Base-by-base conservation (phyloP, 306 rosid genomes). In the Bauhinia variegata region DNA sequence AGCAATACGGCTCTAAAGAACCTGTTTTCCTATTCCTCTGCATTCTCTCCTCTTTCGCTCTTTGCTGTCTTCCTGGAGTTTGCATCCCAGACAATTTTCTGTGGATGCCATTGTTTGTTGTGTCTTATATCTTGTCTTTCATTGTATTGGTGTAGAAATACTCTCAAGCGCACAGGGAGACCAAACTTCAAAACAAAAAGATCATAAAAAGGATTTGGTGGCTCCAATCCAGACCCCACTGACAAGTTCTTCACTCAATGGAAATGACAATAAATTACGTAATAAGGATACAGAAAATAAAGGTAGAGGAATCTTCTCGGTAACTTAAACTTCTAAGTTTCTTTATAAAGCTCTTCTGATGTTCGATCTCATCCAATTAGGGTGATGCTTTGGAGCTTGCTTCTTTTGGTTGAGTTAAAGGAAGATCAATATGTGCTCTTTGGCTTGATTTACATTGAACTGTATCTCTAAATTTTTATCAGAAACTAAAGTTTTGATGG, bases 131-230 rank as follows among this genome's bases (percentile, higher is more conserved):
- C 36, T 41, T 43, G 16, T 74, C 31, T 55, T 77, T 77, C 34
- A 56, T 67, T 69, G n/a, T 71, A 63, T 48, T 51, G 63, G 48
- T 80, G 75, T 74, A 89, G 92, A 69, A 75, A 78, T 57, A 55
- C 63, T 48, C 67, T 15, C 76, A 47, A 59, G 17, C 50, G 80
- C 58, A 53, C 46, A 67, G 60, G 58, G 10, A 69, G 36, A 74
- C 47, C 46, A 54, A 59, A 12, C 49, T 60, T 81, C 84, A 73
- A 43, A 66, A 19, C 68, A 32, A 67, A 80, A 47, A 70, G 55
- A 52, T 69, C 53, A 38, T 56, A 68, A 16, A 46, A 41, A 42
- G 43, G 77, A 50, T 50, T 32, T n/a, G 14, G 53, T 34, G 30
- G 31, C 60, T 50, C 44, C 58, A 41, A 60, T 2, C 13, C 64